Evolutionary conservation across 371 early-diverging fungal species (phyloP).

Genomic region (Dentiscutata heterogama): DNA sequence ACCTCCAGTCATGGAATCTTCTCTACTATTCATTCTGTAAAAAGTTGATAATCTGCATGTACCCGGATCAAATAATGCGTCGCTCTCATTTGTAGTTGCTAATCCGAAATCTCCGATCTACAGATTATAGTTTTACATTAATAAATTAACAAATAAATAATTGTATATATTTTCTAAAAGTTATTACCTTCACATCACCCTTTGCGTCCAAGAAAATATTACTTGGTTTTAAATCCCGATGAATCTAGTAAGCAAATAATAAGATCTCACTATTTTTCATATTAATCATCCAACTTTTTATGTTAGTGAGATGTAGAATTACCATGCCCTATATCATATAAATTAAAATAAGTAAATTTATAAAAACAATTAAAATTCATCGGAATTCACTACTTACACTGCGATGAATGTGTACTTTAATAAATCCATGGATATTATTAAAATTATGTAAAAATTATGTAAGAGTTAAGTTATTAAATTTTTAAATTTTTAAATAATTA

Average conservation of each 20-base stretch:
- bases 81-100: constrained; percentile 58
- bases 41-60: not conserved
- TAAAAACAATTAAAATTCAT: constrained; percentile 69
- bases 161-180: not conserved
- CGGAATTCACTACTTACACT: constrained; percentile 64
- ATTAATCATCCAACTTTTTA: not conserved
- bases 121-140: not conserved
- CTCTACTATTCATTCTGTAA: constrained; percentile 16
- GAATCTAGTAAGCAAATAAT: constrained; percentile 80
- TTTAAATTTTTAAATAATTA: no score
- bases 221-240: constrained; percentile 98
- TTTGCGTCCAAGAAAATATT: constrained; percentile 95
- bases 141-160: not conserved
- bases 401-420: not conserved
- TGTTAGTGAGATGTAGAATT: not conserved
- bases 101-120: constrained; percentile 98
- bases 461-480: no score
- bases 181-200: constrained; percentile 81
- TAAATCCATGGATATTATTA: no score
- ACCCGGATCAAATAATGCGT: constrained; percentile 29
- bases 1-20: constrained; percentile 47
- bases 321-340: constrained; percentile 12
- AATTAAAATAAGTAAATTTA: not conserved
- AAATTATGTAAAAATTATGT: no score
- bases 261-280: not conserved